phyloP scores from a whole-genome alignment of 2,329 filamentous ascomycete genomes.

The Pseudogymnoascus sp. region DNA sequence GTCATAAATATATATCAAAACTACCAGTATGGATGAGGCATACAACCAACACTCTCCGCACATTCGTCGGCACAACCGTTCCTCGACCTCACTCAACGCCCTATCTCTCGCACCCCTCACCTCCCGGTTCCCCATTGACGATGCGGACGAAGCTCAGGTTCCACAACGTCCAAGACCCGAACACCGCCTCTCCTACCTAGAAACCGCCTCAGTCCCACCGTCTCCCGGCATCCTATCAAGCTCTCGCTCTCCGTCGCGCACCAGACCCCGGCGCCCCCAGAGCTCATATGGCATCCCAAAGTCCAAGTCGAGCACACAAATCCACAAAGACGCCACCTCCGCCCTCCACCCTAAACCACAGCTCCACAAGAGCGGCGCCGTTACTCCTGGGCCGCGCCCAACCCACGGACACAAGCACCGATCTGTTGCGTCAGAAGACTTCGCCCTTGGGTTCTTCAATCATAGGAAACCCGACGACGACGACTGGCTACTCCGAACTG shows the following conservation, averaged over 20 bases:
- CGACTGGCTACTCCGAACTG: conserved; percentile 58
- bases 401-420: conserved; percentile 14
- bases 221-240: conserved; percentile 55
- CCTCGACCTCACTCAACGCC: conserved; percentile 49
- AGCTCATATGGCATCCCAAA: conserved; percentile 35
- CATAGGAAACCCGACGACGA: conserved; percentile 35
- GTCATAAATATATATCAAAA: background rate
- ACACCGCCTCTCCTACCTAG: conserved; percentile 45
- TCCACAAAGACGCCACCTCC: conserved; percentile 34
- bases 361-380: conserved; percentile 20
- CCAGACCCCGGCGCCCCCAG: conserved; percentile 33
- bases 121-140: conserved; percentile 48
- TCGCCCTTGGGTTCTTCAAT: conserved; percentile 9
- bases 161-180: conserved; percentile 30
- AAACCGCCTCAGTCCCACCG: conserved; percentile 54
- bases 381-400: conserved; percentile 18
- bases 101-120: conserved; percentile 57
- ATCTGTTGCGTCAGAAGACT: conserved; percentile 20
- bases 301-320: conserved; percentile 50
- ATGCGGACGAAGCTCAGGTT: conserved; percentile 36
- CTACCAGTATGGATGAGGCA: conserved; percentile 45
- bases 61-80: conserved; percentile 49
- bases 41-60: conserved; percentile 53
- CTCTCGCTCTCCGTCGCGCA: conserved; percentile 33
- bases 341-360: conserved; percentile 14